Evolutionary conservation across 2,329 filamentous ascomycete species (phyloP).

Genomic region (Colletotrichum sublineola): DNA sequence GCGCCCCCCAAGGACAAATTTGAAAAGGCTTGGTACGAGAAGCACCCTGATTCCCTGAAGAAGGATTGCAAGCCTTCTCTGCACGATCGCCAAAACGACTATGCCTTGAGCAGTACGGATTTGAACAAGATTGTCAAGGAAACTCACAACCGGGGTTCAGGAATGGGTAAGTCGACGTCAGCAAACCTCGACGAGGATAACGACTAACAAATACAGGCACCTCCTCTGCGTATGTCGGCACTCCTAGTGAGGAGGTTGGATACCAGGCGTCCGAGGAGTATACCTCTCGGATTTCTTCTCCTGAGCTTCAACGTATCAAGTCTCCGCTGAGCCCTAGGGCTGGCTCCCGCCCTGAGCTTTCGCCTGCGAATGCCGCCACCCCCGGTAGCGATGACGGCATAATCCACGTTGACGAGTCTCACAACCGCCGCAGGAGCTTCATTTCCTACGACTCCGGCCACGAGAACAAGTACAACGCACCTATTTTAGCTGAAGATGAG

Average conservation of each 20-base stretch:
- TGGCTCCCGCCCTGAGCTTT: conserved; percentile 46
- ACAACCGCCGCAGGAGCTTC: conserved; percentile 56
- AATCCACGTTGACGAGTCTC: conserved; percentile 83
- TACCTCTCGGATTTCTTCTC: conserved; percentile 76
- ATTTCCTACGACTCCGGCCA: conserved; percentile 43
- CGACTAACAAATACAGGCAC: conserved; percentile 66
- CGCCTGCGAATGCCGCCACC: conserved; percentile 42
- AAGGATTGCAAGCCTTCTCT: conserved; percentile 76
- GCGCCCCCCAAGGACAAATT: conserved; percentile 82
- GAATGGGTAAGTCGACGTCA: conserved; percentile 60
- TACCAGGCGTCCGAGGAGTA: conserved; percentile 91
- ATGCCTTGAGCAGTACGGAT: conserved; percentile 89
- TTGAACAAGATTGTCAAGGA: conserved; percentile 90
- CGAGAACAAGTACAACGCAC: conserved; percentile 70
- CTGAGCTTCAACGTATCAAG: conserved; percentile 52
- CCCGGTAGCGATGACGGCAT: conserved; percentile 67
- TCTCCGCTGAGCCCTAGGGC: conserved; percentile 48
- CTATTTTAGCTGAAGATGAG: conserved; percentile 92
- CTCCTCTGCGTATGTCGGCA: conserved; percentile 73
- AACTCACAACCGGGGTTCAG: conserved; percentile 68
- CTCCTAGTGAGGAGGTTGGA: conserved; percentile 91
- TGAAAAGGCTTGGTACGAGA: conserved; percentile 92
- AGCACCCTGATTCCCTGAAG: conserved; percentile 84
- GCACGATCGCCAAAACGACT: conserved; percentile 74
- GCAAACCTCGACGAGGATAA: background rate